Base-by-base conservation (phyloP, 495 filamentous ascomycete genomes). In the Daldinia decipiens region DNA sequence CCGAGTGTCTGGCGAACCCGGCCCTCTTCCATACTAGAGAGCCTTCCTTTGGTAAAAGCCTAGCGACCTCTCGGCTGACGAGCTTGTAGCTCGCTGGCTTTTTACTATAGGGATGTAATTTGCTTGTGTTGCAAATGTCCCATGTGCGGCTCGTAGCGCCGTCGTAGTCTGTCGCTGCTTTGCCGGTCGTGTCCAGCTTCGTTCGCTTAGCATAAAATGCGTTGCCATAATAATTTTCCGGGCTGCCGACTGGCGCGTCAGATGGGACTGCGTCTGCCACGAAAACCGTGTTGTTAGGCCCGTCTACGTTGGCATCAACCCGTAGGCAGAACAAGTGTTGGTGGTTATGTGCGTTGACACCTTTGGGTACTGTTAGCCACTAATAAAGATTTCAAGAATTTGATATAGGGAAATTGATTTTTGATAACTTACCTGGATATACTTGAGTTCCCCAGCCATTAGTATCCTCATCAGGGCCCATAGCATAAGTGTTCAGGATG, bases 241-340 rank as follows among this genome's bases (percentile, higher is more conserved):
- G 81, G 67, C 88, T 91, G 29, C 93, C 93, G 5, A 94, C 89
- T 36, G 90, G 88, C 0, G 88, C 93, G 0, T 87, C 80, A 0
- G 88, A 88, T 2, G 84, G 81, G 5, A 84, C 82, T 2, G 92
- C 89, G 76, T 97, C 94, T 24, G 90, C 88, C 79, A 94, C 87
- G 83, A 93, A 94, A 58, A 97, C 85, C 2, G 93, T 95, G 79
- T 97, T 98, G 65, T 88, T 83, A 1, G 89, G 88, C 0, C 95
- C 95, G 75, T 98, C 95, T 70, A 98, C 88, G 68, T 95, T 94
- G 21, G 95, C 89, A 74, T 98, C 93, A 26, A 97, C 79, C 12
- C 95, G 92, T 24, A 98, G 84, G 77, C 93, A 97, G 86, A 98
- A 98, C 31, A 98, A 84, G 78, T 98, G 95, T 80, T 98, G 93